phyloP scores from a whole-genome alignment of 2,329 filamentous ascomycete species.

The Cercospora sojina region DNA sequence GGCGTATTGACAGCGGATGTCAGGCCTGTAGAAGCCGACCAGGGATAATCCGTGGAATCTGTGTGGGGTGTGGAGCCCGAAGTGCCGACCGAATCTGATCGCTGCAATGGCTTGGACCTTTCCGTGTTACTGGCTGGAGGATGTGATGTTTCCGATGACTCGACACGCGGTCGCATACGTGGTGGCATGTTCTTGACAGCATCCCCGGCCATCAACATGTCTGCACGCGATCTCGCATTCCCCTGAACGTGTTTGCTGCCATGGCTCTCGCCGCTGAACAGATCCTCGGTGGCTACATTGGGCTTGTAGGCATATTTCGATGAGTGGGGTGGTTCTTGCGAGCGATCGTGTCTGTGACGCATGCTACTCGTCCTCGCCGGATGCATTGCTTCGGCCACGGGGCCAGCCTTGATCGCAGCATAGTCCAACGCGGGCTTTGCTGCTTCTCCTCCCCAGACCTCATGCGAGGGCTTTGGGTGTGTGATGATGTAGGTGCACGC shows the following conservation, averaged over 20 bases:
- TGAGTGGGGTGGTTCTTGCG: constrained; percentile 9
- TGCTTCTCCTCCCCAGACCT: constrained; percentile 36
- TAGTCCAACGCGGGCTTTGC: constrained; percentile 38
- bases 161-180: constrained; percentile 23
- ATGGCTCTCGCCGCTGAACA: constrained; percentile 23
- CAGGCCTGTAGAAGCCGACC: constrained; percentile 44
- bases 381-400: constrained; percentile 13
- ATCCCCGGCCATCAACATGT: constrained; percentile 31
- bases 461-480: constrained; percentile 39
- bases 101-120: constrained; percentile 28
- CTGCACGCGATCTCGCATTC: constrained; percentile 30
- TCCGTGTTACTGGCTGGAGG: constrained; percentile 37
- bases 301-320: constrained; percentile 23
- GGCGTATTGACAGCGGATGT: constrained; percentile 46
- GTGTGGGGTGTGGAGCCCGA: constrained; percentile 45
- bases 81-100: constrained; percentile 32
- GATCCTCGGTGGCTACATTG: constrained; percentile 23
- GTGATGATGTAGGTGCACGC: constrained; percentile 48
- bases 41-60: constrained; percentile 42
- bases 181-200: constrained; percentile 12
- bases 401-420: constrained; percentile 33
- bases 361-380: constrained; percentile 18
- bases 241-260: constrained; percentile 13
- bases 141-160: constrained; percentile 22
- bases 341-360: constrained; percentile 16